phyloP scores from a whole-genome alignment of 2,329 filamentous ascomycete species.

The Macrophomina pseudophaseolina region DNA sequence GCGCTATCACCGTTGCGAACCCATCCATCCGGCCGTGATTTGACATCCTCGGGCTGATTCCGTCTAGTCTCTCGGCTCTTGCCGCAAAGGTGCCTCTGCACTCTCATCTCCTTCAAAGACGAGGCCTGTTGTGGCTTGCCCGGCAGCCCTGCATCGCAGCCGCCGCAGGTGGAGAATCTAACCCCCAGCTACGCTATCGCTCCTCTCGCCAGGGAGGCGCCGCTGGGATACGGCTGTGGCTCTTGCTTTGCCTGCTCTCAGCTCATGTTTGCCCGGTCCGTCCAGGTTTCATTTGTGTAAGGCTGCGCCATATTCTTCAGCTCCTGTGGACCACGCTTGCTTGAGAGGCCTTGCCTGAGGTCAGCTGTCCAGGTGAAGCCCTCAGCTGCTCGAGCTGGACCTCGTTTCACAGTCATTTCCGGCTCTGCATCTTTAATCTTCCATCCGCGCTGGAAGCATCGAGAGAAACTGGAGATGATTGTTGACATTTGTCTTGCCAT shows the following conservation, averaged over 20 bases:
- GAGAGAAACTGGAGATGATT: too few species aligned
- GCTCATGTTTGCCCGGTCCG: background rate
- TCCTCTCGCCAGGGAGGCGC: background rate
- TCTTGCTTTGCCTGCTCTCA: background rate
- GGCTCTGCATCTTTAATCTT: too few species aligned
- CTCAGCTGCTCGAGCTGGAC: too few species aligned
- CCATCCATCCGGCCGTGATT: background rate
- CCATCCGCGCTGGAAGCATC: too few species aligned
- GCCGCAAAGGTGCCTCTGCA: background rate
- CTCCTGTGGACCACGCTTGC: too few species aligned
- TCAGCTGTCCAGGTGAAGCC: too few species aligned
- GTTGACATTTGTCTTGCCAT: too few species aligned
- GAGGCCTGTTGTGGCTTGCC: conserved; percentile 3
- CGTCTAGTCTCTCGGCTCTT: background rate
- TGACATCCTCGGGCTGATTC: background rate
- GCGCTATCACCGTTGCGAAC: background rate
- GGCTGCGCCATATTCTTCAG: background rate
- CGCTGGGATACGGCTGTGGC: conserved; percentile 1
- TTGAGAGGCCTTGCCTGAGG: too few species aligned
- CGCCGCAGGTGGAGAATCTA: background rate
- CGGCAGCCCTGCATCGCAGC: background rate
- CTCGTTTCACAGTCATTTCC: too few species aligned
- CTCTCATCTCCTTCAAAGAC: background rate
- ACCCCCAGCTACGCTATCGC: background rate
- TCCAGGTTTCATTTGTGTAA: background rate